Conservation (phyloP, 2,329 filamentous ascomycete species). For the Cercospora sp. region DNA sequence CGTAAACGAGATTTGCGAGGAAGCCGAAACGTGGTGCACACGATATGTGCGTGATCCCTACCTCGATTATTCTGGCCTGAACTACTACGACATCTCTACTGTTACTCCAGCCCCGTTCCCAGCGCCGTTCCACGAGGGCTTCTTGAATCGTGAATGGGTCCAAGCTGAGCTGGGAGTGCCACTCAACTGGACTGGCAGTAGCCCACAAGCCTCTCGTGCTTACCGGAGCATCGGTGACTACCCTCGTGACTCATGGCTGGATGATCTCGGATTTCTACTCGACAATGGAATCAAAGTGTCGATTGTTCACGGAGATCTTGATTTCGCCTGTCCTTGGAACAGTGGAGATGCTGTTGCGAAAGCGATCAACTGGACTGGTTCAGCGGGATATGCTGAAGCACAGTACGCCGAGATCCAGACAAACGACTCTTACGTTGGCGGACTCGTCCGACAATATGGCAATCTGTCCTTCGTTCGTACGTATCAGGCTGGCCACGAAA, state of each 20-base stretch:
- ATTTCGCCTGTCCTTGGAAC: conserved; percentile 34
- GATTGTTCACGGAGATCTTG: conserved; percentile 32
- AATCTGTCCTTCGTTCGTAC: conserved; percentile 40
- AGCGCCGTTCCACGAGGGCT: conserved; percentile 39
- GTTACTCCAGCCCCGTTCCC: conserved; percentile 37
- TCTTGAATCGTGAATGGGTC: conserved; percentile 48
- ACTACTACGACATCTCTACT: conserved; percentile 60
- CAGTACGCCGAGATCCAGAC: conserved; percentile 36
- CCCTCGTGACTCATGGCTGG: conserved; percentile 23
- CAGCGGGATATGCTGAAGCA: conserved; percentile 27
- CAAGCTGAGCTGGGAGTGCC: conserved; percentile 51
- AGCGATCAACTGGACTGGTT: conserved; percentile 28
- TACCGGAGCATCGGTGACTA: conserved; percentile 27
- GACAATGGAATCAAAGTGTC: conserved; percentile 29
- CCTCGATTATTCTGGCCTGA: conserved; percentile 44
- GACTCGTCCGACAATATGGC: conserved; percentile 37
- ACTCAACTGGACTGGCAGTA: conserved; percentile 46
- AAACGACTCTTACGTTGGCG: conserved; percentile 34
- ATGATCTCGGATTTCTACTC: conserved; percentile 31
- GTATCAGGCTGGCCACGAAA: conserved; percentile 37
- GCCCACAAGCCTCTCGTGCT: conserved; percentile 3
- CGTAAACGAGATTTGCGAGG: conserved; percentile 46
- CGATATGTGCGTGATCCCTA: conserved; percentile 51
- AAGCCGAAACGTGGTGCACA: conserved; percentile 43
- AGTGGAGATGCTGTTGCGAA: conserved; percentile 33